Base-by-base conservation (phyloP, 2,329 filamentous ascomycete species). In the Coniochaeta ligniaria region DNA sequence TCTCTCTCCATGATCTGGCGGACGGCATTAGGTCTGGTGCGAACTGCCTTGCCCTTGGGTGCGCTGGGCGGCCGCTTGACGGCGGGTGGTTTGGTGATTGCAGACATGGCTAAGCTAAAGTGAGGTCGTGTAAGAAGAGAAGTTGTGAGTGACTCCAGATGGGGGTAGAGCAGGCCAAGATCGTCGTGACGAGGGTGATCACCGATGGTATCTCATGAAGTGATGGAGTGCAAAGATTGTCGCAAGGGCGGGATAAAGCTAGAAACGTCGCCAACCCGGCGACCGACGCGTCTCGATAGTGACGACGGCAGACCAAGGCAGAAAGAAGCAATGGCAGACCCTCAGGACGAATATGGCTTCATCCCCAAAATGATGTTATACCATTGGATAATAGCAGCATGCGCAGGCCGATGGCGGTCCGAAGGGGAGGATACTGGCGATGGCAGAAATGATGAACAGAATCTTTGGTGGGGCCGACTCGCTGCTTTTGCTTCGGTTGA, bases 1-100 rank as follows among this genome's bases (percentile, higher is more conserved):
- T 67, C 64, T 14, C 61, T 62, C 35, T 66, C 60, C 63, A 68
- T 69, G 62, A 70, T 69, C n/a, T 66, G 66, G 38, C 65, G 61
- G 54, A 67, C 63, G 38, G 62, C 52, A 58, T 70, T 70, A 9
- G 62, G 63, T 33, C 58, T 57, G n/a, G n/a, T n/a, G 7, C 38
- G 56, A 50, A 67, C 67, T 6, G 64, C 57, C 59, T 66, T 69
- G 33, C 64, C 41, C 60, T 67, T 68, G 57, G 35, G 26, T 8
- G 11, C 16, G 56, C 56, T 22, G 35, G 56, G 56, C 8, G 55
- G 22, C 47, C 47, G 47, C 47, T 31, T 52, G 24, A 52, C 24
- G 12, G 47, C 12, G 22, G 47, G 47, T 52, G 47, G 47, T 52
- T 52, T 52, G 16, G 47, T 31, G 47, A 52, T 52, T 12, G 45